Conservation (phyloP, 2,329 filamentous ascomycete species). For the Neofusicoccum kwambonambiense region DNA sequence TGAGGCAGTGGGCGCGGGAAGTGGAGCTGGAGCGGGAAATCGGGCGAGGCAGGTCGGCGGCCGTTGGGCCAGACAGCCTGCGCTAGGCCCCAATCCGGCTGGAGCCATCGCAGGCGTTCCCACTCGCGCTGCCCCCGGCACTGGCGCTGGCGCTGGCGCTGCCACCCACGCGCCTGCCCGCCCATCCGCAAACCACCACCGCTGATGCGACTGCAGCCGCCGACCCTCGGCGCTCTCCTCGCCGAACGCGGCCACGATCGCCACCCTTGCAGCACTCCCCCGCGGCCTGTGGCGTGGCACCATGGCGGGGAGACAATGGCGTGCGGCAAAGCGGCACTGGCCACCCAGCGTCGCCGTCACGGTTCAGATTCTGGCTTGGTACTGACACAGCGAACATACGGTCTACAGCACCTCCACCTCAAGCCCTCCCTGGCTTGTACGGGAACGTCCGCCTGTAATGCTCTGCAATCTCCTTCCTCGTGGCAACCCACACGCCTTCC, state of each 20-base stretch:
- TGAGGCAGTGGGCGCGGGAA: slow-evolving; percentile 3
- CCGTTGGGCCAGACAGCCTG: background rate
- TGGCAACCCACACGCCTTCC: slow-evolving; percentile 46
- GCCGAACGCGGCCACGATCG: background rate
- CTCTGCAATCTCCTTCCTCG: slow-evolving; percentile 43
- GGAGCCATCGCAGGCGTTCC: too few species aligned
- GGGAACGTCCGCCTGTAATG: slow-evolving; percentile 42
- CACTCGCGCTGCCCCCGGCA: too few species aligned
- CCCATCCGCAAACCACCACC: too few species aligned
- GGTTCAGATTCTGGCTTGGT: slow-evolving; percentile 3
- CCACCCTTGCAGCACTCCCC: background rate
- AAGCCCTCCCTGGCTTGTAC: slow-evolving; percentile 27
- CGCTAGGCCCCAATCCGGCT: too few species aligned
- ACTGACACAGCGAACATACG: background rate
- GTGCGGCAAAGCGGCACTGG: background rate
- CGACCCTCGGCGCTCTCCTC: background rate
- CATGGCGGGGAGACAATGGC: background rate
- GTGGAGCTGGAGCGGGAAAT: slow-evolving; percentile 6
- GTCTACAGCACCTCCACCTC: background rate
- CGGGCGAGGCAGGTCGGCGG: background rate
- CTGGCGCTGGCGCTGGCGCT: too few species aligned
- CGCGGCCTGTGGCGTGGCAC: background rate
- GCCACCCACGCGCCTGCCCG: too few species aligned
- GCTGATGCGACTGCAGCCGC: background rate
- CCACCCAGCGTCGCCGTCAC: background rate